A percentile compares a stretch with the other conserved stretches of the same genome.
Evolutionary conservation across 129 eudicot genomes (phyloP).

Genomic region (Oenanthe sinensis): DNA sequence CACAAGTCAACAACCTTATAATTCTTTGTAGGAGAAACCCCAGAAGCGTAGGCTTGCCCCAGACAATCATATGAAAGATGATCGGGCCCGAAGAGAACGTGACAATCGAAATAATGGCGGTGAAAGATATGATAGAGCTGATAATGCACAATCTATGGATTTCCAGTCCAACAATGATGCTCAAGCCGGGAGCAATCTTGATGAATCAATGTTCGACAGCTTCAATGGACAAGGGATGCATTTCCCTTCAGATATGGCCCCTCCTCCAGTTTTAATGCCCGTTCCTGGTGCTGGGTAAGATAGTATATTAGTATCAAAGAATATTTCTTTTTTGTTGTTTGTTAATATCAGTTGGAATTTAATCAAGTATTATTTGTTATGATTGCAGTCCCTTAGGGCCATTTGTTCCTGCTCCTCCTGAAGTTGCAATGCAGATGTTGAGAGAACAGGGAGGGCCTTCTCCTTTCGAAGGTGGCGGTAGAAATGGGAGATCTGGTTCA

Average conservation of each 20-base stretch:
- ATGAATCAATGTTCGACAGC: conserved; percentile 72
- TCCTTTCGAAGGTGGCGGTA: conserved; percentile 76
- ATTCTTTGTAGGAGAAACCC: conserved; percentile 64
- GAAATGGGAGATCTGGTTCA: conserved; percentile 56
- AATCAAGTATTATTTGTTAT: background rate
- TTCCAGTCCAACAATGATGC: conserved; percentile 43
- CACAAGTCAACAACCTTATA: background rate
- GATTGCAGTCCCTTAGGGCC: conserved; percentile 86
- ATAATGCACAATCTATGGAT: conserved; percentile 55
- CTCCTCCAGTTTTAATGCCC: conserved; percentile 95
- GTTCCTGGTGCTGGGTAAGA: conserved; percentile 99
- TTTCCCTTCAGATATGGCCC: conserved; percentile 76
- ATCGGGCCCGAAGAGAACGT: conserved; percentile 66
- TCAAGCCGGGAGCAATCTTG: conserved; percentile 40
- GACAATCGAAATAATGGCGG: conserved; percentile 56
- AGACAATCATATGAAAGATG: conserved; percentile 64
- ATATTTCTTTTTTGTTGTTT: background rate
- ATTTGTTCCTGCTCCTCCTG: conserved; percentile 99
- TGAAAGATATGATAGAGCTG: conserved; percentile 68
- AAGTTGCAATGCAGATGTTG: conserved; percentile 95
- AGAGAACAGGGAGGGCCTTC: conserved; percentile 90
- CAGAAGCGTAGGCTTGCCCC: conserved; percentile 60
- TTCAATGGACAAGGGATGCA: conserved; percentile 71
- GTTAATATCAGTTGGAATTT: background rate
- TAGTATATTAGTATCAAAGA: background rate